Evolutionary conservation across 208 protist species (phyloP).

Genomic region (Acanthamoeba sp.): DNA sequence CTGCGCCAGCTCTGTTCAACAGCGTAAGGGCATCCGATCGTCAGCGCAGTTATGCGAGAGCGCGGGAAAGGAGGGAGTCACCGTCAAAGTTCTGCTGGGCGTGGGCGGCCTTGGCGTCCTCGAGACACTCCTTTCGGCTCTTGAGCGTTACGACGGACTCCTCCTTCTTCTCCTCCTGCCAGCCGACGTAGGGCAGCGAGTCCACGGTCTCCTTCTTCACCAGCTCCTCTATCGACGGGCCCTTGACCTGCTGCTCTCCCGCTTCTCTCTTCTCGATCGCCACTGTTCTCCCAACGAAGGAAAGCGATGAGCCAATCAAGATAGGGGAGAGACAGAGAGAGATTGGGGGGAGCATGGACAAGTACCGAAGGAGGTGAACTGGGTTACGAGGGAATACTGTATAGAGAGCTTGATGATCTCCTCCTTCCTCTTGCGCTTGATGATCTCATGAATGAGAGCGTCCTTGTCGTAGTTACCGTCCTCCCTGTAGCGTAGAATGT

Average conservation of each 20-base stretch:
- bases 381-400: constrained; percentile 78
- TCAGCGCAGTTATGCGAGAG: background rate
- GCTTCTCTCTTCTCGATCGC: constrained; percentile 61
- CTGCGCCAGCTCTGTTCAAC: background rate
- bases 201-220: constrained; percentile 43
- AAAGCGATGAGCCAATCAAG: background rate
- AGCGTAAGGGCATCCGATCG: too few relatives aligned
- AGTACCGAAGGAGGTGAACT: constrained; percentile 83
- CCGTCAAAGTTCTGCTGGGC: background rate
- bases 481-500: background rate
- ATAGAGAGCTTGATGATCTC: constrained; percentile 79
- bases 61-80: background rate
- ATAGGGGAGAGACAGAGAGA: background rate
- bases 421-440: constrained; percentile 74
- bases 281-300: background rate
- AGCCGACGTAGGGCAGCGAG: constrained; percentile 34
- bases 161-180: constrained; percentile 56
- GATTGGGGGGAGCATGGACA: too few relatives aligned
- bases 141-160: background rate
- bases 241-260: background rate
- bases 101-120: background rate
- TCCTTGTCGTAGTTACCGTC: constrained; percentile 77
- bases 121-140: background rate
- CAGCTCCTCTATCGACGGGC: constrained; percentile 32
- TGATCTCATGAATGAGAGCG: constrained; percentile 65